phyloP scores from a whole-genome alignment of 2,329 filamentous ascomycete genomes.

The Aspergillus texensis region DNA sequence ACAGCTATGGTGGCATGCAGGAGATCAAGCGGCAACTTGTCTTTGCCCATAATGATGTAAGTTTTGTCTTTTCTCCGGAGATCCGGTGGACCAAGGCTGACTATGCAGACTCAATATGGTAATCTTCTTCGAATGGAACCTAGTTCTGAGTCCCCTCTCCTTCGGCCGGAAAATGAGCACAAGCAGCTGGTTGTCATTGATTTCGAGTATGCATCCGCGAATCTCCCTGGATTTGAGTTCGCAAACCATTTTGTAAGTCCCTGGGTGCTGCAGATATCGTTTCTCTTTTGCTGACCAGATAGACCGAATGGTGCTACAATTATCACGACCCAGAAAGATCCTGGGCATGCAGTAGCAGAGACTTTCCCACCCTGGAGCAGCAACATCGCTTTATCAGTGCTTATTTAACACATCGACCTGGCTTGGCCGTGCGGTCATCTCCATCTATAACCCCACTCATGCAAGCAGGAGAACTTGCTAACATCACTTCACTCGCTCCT shows the following conservation, averaged over 20 bases:
- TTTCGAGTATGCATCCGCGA: slow-evolving; percentile 94
- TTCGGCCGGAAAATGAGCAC: slow-evolving; percentile 88
- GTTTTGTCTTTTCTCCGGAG: slow-evolving; percentile 33
- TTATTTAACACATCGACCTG: slow-evolving; percentile 80
- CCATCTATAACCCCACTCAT: slow-evolving; percentile 41
- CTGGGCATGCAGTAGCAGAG: slow-evolving; percentile 67
- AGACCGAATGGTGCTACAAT: slow-evolving; percentile 95
- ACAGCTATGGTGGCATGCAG: slow-evolving; percentile 67
- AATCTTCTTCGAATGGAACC: slow-evolving; percentile 85
- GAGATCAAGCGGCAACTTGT: slow-evolving; percentile 75
- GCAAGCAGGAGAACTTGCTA: slow-evolving; percentile 52
- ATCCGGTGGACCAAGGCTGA: slow-evolving; percentile 18
- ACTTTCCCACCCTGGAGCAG: slow-evolving; percentile 78
- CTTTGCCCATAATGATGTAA: slow-evolving; percentile 97
- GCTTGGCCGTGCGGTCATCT: slow-evolving; percentile 35
- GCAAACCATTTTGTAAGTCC: slow-evolving; percentile 85
- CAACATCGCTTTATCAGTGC: slow-evolving; percentile 83
- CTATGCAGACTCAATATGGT: slow-evolving; percentile 85
- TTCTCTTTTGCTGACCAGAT: slow-evolving; percentile 16
- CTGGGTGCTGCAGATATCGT: background rate
- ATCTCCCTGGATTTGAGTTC: slow-evolving; percentile 84
- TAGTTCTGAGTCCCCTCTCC: slow-evolving; percentile 74
- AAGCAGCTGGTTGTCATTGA: slow-evolving; percentile 97
- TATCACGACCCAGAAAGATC: slow-evolving; percentile 75
- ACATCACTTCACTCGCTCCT: slow-evolving; percentile 55